phyloP scores from a whole-genome alignment of 805 yeast species.

The Saccharomycopsis schoenii region DNA sequence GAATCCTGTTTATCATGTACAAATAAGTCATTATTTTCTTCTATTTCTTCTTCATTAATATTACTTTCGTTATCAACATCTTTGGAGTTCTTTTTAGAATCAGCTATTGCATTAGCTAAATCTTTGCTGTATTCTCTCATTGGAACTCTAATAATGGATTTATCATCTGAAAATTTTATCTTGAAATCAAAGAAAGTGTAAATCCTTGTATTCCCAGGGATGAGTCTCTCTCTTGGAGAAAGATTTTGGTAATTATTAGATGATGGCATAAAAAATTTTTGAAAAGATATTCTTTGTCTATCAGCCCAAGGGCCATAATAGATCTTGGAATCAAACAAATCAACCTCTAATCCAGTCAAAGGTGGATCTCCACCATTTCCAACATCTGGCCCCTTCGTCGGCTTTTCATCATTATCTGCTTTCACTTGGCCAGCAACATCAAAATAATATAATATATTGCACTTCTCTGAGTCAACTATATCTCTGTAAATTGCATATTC shows the following conservation, averaged over 20 bases:
- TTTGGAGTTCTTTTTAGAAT: not conserved
- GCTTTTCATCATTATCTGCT: constrained; percentile 19
- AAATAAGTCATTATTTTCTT: not conserved
- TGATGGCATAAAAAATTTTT: constrained; percentile 57
- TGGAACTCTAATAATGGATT: constrained; percentile 60
- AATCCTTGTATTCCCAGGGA: constrained; percentile 43
- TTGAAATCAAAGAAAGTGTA: constrained; percentile 47
- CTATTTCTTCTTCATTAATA: not conserved
- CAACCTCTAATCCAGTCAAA: constrained; percentile 49
- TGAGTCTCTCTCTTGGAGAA: constrained; percentile 30
- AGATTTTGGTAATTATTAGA: constrained; percentile 43
- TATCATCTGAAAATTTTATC: constrained; percentile 53
- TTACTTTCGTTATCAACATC: not conserved
- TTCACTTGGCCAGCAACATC: constrained; percentile 61
- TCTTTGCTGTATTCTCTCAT: constrained; percentile 80
- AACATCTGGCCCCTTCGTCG: constrained; percentile 39
- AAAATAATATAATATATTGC: constrained; percentile 49
- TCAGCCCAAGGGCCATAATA: constrained; percentile 97
- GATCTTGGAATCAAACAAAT: constrained; percentile 49
- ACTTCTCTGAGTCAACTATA: constrained; percentile 49
- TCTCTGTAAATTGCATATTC: constrained; percentile 81
- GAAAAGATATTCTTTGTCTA: constrained; percentile 62
- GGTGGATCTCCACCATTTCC: constrained; percentile 55
- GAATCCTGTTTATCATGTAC: not conserved
- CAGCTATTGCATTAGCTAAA: constrained; percentile 9